Base-by-base conservation (phyloP, 306 rosid genomes). In the Malus sieversii region DNA sequence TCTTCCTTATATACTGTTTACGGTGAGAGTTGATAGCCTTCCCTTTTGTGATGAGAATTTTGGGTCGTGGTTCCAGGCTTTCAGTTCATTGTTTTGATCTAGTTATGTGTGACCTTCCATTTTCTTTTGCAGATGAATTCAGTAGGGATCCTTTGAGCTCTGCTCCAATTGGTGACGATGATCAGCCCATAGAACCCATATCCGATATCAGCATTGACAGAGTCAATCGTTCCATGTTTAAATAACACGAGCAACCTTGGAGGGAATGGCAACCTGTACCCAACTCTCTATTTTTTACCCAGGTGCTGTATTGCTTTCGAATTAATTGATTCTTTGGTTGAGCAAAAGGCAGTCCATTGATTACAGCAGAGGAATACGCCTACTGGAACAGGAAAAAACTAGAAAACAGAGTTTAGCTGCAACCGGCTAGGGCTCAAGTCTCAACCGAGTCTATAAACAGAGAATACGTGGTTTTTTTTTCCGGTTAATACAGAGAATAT, bases 171-270 rank as follows among this genome's bases (percentile, higher is more conserved):
- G 87, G 76, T 16, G 87, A 73, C 48, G 95, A 85, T 66, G 95
- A 90, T 62, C 88, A 77, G 70, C 93, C 96, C 52, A 92, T 94
- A 11, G 88, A 94, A 38, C 90, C 96, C 66, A 88, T 91, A 63
- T 89, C 91, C 13, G 96, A 93, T 83, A 91, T 88, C 38, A 82
- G 92, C 58, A 82, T 89, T 0, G 77, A 80, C 75, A 84, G 53
- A 82, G 89, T 93, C 78, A 93, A 93, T 58, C 83, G 82, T 58
- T 70, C 85, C 33, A 93, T 91, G 98, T 93, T 91, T 82, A 84
- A 84, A 53, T 71, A 73, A 76, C 44, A 70, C 67, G 48, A 62
- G 68, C 22, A 5, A 10, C 22, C 8, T 44, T 33, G 45, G 55
- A 7, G 60, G 40, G 6, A 40, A 42, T 42, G 18, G 51, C 59